These are phyloP conservation scores for Podospora pseudopauciseta DNA, from an alignment of 495 filamentous ascomycete species.

Conservation along the genomic window DNA sequence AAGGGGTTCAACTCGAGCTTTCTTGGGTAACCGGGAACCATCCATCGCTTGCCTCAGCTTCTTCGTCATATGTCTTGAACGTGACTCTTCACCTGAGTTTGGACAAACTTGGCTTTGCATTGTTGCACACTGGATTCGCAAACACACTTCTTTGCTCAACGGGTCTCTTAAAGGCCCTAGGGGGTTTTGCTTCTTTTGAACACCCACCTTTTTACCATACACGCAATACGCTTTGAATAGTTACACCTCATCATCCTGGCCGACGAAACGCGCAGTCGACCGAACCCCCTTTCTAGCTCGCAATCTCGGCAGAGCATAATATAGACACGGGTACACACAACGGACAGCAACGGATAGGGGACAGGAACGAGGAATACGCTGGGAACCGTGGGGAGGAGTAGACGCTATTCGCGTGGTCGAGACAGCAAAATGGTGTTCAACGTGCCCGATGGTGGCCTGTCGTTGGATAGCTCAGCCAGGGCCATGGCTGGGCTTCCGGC, in stretches of 20 bases:
- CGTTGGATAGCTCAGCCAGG: conserved; percentile 42
- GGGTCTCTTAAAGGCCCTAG: neutral
- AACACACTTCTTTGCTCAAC: neutral
- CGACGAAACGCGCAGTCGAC: neutral
- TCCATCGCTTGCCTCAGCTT: neutral
- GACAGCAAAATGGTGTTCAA: conserved; percentile 35
- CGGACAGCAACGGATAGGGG: neutral
- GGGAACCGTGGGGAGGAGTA: conserved; percentile 20
- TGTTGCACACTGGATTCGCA: conserved; percentile 3
- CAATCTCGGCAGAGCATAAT: neutral
- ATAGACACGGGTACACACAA: neutral
- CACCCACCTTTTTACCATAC: neutral
- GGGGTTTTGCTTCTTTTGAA: neutral
- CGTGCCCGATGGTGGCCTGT: conserved; percentile 43
- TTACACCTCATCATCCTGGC: neutral
- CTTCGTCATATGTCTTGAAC: conserved; percentile 5
- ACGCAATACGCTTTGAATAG: neutral
- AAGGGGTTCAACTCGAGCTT: neutral
- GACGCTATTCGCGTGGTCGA: conserved; percentile 5
- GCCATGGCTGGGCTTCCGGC: conserved; percentile 35
- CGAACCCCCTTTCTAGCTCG: neutral
- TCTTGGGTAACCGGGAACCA: neutral
- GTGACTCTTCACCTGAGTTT: neutral
- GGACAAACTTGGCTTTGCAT: conserved; percentile 3
- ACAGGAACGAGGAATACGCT: conserved; percentile 1